A percentile compares a stretch with the other conserved stretches of the same genome.
These are phyloP conservation scores for Fusarium subglutinans DNA, from an alignment of 2,329 filamentous ascomycete genomes.

Conservation along the genomic window DNA sequence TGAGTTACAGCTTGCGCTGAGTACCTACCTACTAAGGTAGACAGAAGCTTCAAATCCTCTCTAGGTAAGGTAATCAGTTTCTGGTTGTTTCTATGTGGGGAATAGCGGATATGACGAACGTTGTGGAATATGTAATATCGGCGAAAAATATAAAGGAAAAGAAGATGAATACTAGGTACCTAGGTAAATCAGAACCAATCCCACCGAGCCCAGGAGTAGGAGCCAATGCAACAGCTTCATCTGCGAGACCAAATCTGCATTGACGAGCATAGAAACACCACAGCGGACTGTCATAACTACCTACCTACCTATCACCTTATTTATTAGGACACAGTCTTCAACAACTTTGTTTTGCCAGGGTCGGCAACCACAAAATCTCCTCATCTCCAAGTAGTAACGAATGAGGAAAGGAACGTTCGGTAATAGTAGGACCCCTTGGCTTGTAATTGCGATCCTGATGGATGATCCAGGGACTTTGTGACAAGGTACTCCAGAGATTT, in stretches of 20 bases:
- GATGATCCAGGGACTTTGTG: slow-evolving; percentile 13
- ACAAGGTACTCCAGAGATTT: slow-evolving; percentile 32
- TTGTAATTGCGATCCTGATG: slow-evolving; percentile 11
- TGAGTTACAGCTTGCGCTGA: background rate
- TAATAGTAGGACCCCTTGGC: slow-evolving; percentile 9
- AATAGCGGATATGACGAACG: slow-evolving; percentile 3
- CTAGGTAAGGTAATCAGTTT: background rate
- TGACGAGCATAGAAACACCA: background rate
- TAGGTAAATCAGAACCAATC: background rate
- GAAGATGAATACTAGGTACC: background rate
- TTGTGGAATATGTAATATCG: slow-evolving; percentile 2
- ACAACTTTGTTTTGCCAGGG: background rate
- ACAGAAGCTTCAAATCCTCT: slow-evolving; percentile 1
- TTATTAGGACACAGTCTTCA: background rate
- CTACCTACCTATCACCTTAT: background rate
- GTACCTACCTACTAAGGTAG: background rate
- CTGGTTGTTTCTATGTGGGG: slow-evolving; percentile 1
- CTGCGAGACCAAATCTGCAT: background rate
- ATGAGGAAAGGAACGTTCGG: slow-evolving; percentile 14
- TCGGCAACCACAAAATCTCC: background rate
- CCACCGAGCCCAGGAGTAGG: background rate
- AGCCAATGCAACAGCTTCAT: background rate
- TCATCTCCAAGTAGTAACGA: background rate
- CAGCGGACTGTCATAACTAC: background rate
- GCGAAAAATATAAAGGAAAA: background rate